Evolutionary conservation across 2,329 filamentous ascomycete species (phyloP).

Genomic region (Botrytis pseudocinerea): DNA sequence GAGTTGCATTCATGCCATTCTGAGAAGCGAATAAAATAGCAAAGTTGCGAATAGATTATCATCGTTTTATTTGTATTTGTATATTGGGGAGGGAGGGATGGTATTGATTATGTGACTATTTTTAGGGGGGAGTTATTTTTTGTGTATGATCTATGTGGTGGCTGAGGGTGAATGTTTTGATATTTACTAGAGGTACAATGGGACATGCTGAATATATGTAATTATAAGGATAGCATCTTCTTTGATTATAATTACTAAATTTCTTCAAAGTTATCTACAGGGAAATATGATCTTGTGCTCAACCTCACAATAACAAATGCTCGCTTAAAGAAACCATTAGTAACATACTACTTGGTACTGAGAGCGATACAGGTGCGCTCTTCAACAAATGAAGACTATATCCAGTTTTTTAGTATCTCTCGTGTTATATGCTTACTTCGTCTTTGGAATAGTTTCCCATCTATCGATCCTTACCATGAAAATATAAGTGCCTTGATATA

Average conservation of each 20-base stretch:
- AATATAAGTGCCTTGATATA: background rate
- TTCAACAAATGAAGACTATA: fast-evolving
- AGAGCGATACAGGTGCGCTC: background rate
- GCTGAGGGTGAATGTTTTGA: no score
- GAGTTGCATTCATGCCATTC: no score
- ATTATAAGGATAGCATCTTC: fast-evolving
- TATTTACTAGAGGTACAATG: fast-evolving
- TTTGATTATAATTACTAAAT: fast-evolving
- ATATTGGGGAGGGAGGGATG: no score
- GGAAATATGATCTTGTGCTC: background rate
- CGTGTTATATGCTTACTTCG: background rate
- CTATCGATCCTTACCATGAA: background rate
- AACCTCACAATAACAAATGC: fast-evolving
- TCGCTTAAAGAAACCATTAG: background rate
- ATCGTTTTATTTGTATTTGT: no score
- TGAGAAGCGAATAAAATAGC: no score
- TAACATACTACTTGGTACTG: background rate
- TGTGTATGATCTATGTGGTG: fast-evolving
- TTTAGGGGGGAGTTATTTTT: no score
- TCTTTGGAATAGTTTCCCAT: background rate
- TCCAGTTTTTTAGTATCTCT: background rate
- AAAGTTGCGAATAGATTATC: no score
- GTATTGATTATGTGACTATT: no score
- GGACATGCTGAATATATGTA: background rate
- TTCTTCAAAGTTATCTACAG: fast-evolving